phyloP scores from a whole-genome alignment of 352 stramenopile species.

The Phytophthora colocasiae region DNA sequence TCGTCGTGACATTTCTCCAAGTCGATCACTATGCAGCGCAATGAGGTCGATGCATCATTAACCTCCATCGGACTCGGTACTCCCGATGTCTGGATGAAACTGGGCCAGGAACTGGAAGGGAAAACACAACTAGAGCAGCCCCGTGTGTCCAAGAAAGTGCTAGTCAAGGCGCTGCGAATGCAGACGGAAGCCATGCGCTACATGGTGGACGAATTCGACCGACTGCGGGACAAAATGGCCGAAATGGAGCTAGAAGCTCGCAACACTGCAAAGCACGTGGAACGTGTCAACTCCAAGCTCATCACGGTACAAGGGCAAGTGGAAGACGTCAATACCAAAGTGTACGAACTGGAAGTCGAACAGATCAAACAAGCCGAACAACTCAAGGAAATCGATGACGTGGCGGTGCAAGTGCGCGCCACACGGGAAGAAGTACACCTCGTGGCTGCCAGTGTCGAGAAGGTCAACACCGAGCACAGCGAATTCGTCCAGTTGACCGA shows the following conservation, averaged over 20 bases:
- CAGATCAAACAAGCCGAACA: constrained; percentile 69
- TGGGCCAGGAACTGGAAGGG: constrained; percentile 82
- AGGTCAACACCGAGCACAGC: constrained; percentile 46
- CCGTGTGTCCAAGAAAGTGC: constrained; percentile 83
- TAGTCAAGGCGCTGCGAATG: constrained; percentile 85
- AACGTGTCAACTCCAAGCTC: constrained; percentile 80
- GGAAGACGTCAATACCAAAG: constrained; percentile 71
- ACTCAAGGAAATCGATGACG: constrained; percentile 79
- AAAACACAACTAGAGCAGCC: constrained; percentile 83
- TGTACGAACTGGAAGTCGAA: constrained; percentile 68
- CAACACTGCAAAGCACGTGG: constrained; percentile 79
- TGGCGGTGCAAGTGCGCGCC: constrained; percentile 51
- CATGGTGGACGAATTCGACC: constrained; percentile 86
- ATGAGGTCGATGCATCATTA: constrained; percentile 79
- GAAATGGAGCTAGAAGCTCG: constrained; percentile 82
- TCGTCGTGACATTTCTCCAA: constrained; percentile 13
- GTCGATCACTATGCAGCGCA: constrained; percentile 69
- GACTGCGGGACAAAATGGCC: constrained; percentile 74
- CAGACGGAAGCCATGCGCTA: constrained; percentile 87
- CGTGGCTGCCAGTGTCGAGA: constrained; percentile 59
- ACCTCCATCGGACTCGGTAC: constrained; percentile 71
- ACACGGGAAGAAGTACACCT: constrained; percentile 62
- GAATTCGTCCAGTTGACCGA: constrained; percentile 63
- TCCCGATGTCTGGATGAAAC: constrained; percentile 80
- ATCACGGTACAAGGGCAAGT: constrained; percentile 78